A percentile compares a stretch with the other conserved stretches of the same genome.
These are phyloP conservation scores for Scenedesmus sp. DNA, from an alignment of 163 green algal genomes.

Conservation along the genomic window DNA sequence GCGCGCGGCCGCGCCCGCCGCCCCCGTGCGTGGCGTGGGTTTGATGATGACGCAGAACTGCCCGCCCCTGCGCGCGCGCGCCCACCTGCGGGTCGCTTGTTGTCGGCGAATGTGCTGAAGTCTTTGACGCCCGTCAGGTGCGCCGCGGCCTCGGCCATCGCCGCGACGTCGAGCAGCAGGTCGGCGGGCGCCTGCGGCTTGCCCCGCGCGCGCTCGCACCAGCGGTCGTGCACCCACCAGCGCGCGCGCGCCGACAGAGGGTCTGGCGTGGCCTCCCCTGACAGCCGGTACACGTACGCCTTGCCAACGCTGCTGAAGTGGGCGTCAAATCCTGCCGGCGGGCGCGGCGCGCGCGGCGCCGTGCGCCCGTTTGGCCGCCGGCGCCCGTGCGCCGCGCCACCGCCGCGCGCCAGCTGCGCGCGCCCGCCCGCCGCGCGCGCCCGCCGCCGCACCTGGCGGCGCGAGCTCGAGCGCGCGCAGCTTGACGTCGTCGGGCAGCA, in stretches of 20 bases:
- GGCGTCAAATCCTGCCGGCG: constrained; percentile 51
- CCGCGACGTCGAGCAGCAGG: constrained; percentile 49
- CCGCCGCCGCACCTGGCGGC: constrained; percentile 32
- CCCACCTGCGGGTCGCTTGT: constrained; percentile 50
- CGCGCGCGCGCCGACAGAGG: constrained; percentile 44
- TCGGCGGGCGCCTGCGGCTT: constrained; percentile 49
- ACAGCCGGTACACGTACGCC: constrained; percentile 55
- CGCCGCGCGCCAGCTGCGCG: not conserved
- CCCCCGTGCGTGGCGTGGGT: not conserved
- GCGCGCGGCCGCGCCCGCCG: no score
- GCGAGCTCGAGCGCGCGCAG: constrained; percentile 49
- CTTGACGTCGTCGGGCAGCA: constrained; percentile 58
- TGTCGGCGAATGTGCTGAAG: constrained; percentile 58
- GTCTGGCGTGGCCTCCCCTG: constrained; percentile 45
- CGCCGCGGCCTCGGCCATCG: constrained; percentile 53
- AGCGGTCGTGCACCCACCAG: constrained; percentile 61
- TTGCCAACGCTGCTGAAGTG: constrained; percentile 57
- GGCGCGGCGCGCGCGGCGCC: not conserved
- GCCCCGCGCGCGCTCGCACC: constrained; percentile 52
- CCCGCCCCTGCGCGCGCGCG: not conserved
- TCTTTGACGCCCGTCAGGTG: constrained; percentile 55
- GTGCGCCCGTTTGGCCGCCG: not conserved
- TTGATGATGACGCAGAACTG: not conserved
- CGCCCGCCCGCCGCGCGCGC: not conserved
- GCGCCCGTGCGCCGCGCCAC: no score